Evolutionary conservation across 805 yeast species (phyloP).

Genomic region (Pichia ethanolica): DNA sequence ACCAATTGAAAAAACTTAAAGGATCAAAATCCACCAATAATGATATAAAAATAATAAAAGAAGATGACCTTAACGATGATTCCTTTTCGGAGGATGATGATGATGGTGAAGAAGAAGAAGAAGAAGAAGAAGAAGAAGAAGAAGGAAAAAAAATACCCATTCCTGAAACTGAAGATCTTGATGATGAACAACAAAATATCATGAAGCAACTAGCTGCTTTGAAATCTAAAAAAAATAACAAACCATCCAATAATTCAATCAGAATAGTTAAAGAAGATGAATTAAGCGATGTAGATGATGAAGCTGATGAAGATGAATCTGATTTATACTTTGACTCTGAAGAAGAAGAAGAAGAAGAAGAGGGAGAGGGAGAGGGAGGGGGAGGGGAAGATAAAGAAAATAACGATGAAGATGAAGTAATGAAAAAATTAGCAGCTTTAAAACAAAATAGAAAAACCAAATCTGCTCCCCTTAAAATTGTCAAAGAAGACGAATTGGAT

Average conservation of each 20-base stretch:
- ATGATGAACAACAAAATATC: slow-evolving; percentile 18
- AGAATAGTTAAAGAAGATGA: slow-evolving; percentile 28
- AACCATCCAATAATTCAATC: too few species aligned
- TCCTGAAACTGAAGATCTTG: slow-evolving; percentile 20
- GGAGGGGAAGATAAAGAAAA: too few species aligned
- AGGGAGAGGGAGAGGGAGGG: slow-evolving; percentile 8
- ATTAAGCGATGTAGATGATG: slow-evolving; percentile 17
- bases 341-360: slow-evolving; percentile 14
- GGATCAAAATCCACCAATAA: neutral
- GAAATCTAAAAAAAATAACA: slow-evolving; percentile 25
- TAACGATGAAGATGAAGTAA: slow-evolving; percentile 12
- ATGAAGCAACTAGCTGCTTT: slow-evolving; percentile 33
- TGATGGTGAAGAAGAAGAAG: slow-evolving; percentile 21
- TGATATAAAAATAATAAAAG: slow-evolving; percentile 12
- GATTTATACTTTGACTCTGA: neutral
- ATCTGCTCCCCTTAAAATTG: slow-evolving; percentile 15
- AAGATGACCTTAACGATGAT: slow-evolving; percentile 13
- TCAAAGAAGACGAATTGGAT: slow-evolving; percentile 18
- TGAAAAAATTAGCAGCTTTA: slow-evolving; percentile 6
- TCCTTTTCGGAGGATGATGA: slow-evolving; percentile 13
- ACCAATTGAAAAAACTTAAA: slow-evolving; percentile 30
- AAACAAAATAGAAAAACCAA: slow-evolving; percentile 6
- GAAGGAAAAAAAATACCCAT: neutral
- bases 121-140: slow-evolving; percentile 8
- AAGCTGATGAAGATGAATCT: slow-evolving; percentile 12